Evolutionary conservation across 2,329 filamentous ascomycete species (phyloP).

Genomic region (Penicillium verrucosum): DNA sequence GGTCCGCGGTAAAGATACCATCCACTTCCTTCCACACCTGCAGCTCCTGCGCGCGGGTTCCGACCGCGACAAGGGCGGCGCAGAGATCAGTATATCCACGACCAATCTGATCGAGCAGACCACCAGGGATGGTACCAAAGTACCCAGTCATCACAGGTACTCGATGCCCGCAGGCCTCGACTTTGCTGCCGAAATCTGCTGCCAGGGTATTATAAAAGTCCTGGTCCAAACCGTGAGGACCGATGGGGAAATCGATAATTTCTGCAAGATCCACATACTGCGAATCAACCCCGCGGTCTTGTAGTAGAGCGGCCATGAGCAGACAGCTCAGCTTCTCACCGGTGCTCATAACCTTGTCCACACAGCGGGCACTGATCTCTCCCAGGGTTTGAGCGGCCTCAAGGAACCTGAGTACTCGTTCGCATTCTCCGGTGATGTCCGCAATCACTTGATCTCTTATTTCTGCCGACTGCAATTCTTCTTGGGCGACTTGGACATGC

Average conservation of each 20-base stretch:
- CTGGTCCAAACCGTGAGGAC: conserved; percentile 58
- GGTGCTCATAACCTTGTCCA: conserved; percentile 87
- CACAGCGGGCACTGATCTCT: conserved; percentile 73
- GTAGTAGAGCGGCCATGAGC: conserved; percentile 81
- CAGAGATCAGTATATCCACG: conserved; percentile 96
- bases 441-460: conserved; percentile 59
- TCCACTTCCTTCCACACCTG: conserved; percentile 99
- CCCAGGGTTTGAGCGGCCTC: conserved; percentile 59
- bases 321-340: conserved; percentile 94
- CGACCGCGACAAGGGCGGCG: conserved; percentile 86
- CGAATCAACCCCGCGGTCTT: conserved; percentile 75
- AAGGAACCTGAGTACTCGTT: conserved; percentile 71
- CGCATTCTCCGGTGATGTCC: conserved; percentile 75
- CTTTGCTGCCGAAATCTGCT: conserved; percentile 59
- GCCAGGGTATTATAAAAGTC: conserved; percentile 68
- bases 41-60: conserved; percentile 78
- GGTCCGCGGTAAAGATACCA: conserved; percentile 85
- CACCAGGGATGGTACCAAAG: conserved; percentile 89
- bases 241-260: conserved; percentile 63
- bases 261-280: conserved; percentile 90
- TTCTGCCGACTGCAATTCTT: conserved; percentile 56
- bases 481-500: conserved; percentile 69
- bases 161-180: conserved; percentile 62
- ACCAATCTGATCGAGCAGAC: conserved; percentile 85
- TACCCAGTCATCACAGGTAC: conserved; percentile 86